Evolutionary conservation across 139 green algal species (phyloP).

Genomic region (Micromonas commoda): DNA sequence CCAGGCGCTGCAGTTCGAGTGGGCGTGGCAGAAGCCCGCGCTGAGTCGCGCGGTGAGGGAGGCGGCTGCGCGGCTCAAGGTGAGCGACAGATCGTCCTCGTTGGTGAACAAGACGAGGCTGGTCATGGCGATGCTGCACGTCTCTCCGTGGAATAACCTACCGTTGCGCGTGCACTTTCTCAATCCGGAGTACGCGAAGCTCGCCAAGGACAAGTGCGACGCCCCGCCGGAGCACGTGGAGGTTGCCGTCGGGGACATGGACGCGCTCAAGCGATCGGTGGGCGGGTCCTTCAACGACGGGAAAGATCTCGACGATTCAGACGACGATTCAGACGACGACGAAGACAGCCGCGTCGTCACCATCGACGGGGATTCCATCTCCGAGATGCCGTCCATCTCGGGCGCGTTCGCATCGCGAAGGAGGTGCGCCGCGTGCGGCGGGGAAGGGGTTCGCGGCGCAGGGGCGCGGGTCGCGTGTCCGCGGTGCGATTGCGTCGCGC

Average conservation of each 20-base stretch:
- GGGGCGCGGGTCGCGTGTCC: background rate
- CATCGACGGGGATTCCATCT: background rate
- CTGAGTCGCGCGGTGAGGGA: constrained; percentile 48
- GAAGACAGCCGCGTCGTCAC: no score
- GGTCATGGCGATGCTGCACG: constrained; percentile 68
- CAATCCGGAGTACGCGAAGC: background rate
- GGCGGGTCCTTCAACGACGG: background rate
- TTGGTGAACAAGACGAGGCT: constrained; percentile 64
- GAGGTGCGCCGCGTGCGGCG: no score
- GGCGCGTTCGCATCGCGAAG: no score
- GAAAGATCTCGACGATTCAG: background rate
- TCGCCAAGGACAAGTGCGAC: background rate
- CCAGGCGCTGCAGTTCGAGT: constrained; percentile 91
- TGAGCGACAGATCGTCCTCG: constrained; percentile 39
- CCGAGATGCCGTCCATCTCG: no score
- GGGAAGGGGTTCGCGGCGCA: no score
- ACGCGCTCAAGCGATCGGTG: background rate
- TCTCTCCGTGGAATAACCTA: constrained; percentile 66
- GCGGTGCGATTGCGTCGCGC: background rate
- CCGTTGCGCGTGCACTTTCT: constrained; percentile 75
- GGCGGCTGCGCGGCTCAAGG: constrained; percentile 28
- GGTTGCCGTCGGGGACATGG: background rate
- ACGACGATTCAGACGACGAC: background rate
- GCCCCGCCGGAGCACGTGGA: background rate
- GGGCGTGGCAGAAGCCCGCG: constrained; percentile 87